Conservation (phyloP, 192 early-diverging fungal species). For the Entophlyctis helioformis region DNA sequence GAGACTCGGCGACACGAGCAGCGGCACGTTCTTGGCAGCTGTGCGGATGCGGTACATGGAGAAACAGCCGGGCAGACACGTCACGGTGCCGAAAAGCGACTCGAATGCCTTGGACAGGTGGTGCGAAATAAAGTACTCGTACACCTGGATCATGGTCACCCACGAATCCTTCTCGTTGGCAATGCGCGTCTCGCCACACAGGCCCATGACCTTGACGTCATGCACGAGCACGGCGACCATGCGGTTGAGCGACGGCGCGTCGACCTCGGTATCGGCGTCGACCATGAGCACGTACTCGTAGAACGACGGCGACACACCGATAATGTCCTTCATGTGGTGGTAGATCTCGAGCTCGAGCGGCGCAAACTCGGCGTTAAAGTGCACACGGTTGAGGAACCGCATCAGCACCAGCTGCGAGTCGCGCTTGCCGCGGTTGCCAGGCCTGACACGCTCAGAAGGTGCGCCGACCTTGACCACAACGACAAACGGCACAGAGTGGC, state of each 20-base stretch:
- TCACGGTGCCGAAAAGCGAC: conserved; percentile 90
- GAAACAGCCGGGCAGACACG: conserved; percentile 94
- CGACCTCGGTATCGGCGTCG: conserved; percentile 14
- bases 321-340: conserved; percentile 61
- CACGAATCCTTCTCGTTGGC: conserved; percentile 75
- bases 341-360: conserved; percentile 84
- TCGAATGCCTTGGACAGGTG: conserved; percentile 89
- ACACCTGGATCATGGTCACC: conserved; percentile 87
- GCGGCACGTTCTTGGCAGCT: conserved; percentile 75
- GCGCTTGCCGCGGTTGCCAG: conserved; percentile 75
- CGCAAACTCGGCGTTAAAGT: conserved; percentile 78
- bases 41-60: conserved; percentile 81
- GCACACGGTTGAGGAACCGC: conserved; percentile 76
- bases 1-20: conserved; percentile 78
- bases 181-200: conserved; percentile 91
- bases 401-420: conserved; percentile 94
- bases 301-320: conserved; percentile 66
- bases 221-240: conserved; percentile 49
- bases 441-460: conserved; percentile 19
- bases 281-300: conserved; percentile 49
- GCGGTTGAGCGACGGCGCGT: conserved; percentile 10
- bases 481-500: conserved; percentile 47
- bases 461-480: conserved; percentile 25
- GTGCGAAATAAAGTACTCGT: conserved; percentile 93
- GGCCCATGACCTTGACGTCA: conserved; percentile 70